Base-by-base conservation (phyloP, 768 basidiomycete genomes). In the Hygrocybe punicea region DNA sequence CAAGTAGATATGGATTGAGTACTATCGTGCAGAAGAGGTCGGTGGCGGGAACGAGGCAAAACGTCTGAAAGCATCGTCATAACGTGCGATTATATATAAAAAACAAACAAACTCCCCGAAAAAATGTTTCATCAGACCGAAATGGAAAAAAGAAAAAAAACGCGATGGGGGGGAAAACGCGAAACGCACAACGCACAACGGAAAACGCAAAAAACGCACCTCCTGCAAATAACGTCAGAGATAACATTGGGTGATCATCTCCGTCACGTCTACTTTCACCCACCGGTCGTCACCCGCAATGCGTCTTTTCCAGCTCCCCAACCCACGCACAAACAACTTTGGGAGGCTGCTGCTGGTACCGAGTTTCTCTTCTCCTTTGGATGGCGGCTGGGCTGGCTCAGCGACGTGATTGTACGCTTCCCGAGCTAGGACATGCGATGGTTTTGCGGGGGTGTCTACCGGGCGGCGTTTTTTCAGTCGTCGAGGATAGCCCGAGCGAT, bases 361-460 rank as follows among this genome's bases (percentile, higher is more conserved):
- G 6, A 37, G 53, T 19, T 44, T 23, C 14, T n/a, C 14, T 9
- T n/a, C 39, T 10, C 25, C 53, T 2, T 7, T 13, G 40, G 19
- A 11, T 6, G 50, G 36, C 14, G 3, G 17, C 2, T 5, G 36
- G 11, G 51, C 17, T 17, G 50, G 35, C n/a, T 24, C 48, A 19
- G n/a, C 40, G 39, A 47, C 56, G 37, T 60, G 51, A 34, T 60
- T 60, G 45, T 60, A 57, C 44, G 29, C 51, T 9, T 25, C 34
- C 17, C 56, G 50, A 24, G 44, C 51, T 35, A 60, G 46, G 19
- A 60, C 58, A 29, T 56, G 49, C 25, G 55, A 19, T 13, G 58
- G 48, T 13, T 39, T 35, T 17, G 58, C 42, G n/a, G 56, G 49
- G 14, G 29, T 23, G 16, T 53, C 45, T 9, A 29, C 35, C 8